Percentiles rank a stretch among this genome's conserved stretches.
Conservation (phyloP, 2,329 filamentous ascomycete genomes). For the Talaromyces rugulosus region DNA sequence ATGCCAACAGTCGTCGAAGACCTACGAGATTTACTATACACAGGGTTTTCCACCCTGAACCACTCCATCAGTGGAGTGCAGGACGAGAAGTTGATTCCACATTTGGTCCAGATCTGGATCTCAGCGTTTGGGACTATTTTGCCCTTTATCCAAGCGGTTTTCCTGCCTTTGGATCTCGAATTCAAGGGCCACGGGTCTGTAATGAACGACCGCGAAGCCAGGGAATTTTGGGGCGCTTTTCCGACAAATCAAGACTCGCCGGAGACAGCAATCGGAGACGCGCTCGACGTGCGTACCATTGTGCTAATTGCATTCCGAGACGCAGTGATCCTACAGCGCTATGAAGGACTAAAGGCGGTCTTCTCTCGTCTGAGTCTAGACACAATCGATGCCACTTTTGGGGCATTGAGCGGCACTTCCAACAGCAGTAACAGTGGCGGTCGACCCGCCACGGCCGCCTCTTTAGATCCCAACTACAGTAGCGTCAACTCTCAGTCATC, state of each 20-base stretch:
- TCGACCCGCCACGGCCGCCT: slow-evolving; percentile 70
- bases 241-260: slow-evolving; percentile 41
- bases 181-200: slow-evolving; percentile 80
- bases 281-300: slow-evolving; percentile 82
- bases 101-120: slow-evolving; percentile 90
- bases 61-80: slow-evolving; percentile 73
- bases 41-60: slow-evolving; percentile 81
- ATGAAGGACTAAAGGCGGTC: slow-evolving; percentile 81
- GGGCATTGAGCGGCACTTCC: slow-evolving; percentile 35
- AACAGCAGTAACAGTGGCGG: slow-evolving; percentile 43
- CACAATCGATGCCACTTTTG: slow-evolving; percentile 57
- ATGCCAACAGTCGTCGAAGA: slow-evolving; percentile 59
- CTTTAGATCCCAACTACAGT: slow-evolving; percentile 67
- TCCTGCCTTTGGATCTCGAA: slow-evolving; percentile 87
- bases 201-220: slow-evolving; percentile 71
- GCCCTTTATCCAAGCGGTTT: slow-evolving; percentile 92
- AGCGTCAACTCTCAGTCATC: slow-evolving; percentile 78
- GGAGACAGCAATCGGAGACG: slow-evolving; percentile 47
- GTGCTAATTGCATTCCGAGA: slow-evolving; percentile 87
- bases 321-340: slow-evolving; percentile 79
- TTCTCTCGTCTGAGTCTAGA: slow-evolving; percentile 88
- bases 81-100: slow-evolving; percentile 84
- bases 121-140: slow-evolving; percentile 86
- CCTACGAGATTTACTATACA: slow-evolving; percentile 56
- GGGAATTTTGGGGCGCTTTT: slow-evolving; percentile 84